Evolutionary conservation across 2,329 filamentous ascomycete species (phyloP), one percentile per base, ranked within the genome.

Genomic region (Xylaria sp.): DNA sequence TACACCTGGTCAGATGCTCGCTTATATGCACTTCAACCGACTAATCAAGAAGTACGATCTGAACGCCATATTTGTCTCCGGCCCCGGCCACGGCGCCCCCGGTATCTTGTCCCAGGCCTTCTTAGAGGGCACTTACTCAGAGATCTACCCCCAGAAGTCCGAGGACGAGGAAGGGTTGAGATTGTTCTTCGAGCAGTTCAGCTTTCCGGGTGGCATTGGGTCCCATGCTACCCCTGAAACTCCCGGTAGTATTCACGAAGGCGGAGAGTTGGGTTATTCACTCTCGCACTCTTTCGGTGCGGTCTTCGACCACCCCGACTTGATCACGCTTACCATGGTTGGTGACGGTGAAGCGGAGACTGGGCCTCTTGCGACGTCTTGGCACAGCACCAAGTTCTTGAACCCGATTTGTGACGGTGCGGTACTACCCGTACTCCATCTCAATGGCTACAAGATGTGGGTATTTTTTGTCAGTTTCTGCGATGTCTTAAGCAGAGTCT

Each of bases 301-400:
- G 6, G 89, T 92, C 54, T 92, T 86, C 63, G 89, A 92, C 69
- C 77, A 91, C 70, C 89, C 89, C 0, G 73, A 90, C 64, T 78
- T 92, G 57, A 92, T 92, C 69, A 83, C 88, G 5, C 69, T 92
- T 61, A 90, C 88, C 37, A 89, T 92, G 79, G 89, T 92, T 8
- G 89, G 89, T 57, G 89, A 92, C 67, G 89, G 89, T 59, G 89
- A 92, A 74, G 82, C 88, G n/a, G 89, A 92, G 76, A 92, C 89
- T 1, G 89, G 89, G 0, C 89, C 89, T 16, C 77, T 92, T 51
- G 89, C 89, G 30, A 90, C 89, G 1, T 86, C 86, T 58, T 92
- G 89, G 89, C 89, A 92, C 75, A 89, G 86, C 74, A 92, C 83
- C 70, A 92, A 92, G 72, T 92, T 91, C 75, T 80, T 92, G 64